Percentiles rank a stretch among this genome's conserved stretches.
Evolutionary conservation across 192 early-diverging fungal species (phyloP).

Genomic region (Chytriomyces sp.): DNA sequence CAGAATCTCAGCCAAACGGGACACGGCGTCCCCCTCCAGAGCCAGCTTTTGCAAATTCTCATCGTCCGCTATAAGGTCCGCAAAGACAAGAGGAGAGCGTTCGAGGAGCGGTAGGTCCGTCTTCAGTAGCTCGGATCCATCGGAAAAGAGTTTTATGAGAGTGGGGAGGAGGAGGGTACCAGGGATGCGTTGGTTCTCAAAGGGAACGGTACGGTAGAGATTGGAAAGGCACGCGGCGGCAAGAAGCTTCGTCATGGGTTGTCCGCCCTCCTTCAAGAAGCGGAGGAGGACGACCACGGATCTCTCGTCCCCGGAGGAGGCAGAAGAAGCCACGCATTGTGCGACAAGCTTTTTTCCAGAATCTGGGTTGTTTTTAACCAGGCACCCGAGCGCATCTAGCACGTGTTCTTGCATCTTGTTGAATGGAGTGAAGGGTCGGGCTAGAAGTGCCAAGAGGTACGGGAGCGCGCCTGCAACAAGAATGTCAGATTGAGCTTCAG

Average conservation of each 20-base stretch:
- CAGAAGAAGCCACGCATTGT: slow-evolving; percentile 9
- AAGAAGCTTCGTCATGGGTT: slow-evolving; percentile 67
- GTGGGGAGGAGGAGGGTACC: slow-evolving; percentile 63
- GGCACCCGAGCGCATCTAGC: slow-evolving; percentile 70
- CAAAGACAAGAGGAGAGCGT: slow-evolving; percentile 65
- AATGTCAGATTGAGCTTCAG: slow-evolving; percentile 64
- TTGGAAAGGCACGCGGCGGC: slow-evolving; percentile 71
- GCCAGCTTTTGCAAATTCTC: slow-evolving; percentile 76
- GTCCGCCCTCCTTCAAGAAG: slow-evolving; percentile 62
- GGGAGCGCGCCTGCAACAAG: slow-evolving; percentile 58
- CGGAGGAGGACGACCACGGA: slow-evolving; percentile 53
- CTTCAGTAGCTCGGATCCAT: slow-evolving; percentile 38
- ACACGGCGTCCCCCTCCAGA: slow-evolving; percentile 73
- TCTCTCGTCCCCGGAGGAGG: slow-evolving; percentile 37
- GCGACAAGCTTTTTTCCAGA: slow-evolving; percentile 56
- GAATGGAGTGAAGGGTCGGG: slow-evolving; percentile 45
- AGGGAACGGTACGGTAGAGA: slow-evolving; percentile 62
- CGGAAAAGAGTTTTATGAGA: slow-evolving; percentile 69
- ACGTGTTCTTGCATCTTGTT: slow-evolving; percentile 77
- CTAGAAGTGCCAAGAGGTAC: slow-evolving; percentile 58
- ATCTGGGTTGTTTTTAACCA: slow-evolving; percentile 64
- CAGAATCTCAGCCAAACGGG: slow-evolving; percentile 58
- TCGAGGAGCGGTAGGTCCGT: slow-evolving; percentile 57
- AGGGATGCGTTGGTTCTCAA: slow-evolving; percentile 56
- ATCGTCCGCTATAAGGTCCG: slow-evolving; percentile 70